Evolutionary conservation across 441 rosid genomes (phyloP).

Genomic region (Aquilaria agallochum): DNA sequence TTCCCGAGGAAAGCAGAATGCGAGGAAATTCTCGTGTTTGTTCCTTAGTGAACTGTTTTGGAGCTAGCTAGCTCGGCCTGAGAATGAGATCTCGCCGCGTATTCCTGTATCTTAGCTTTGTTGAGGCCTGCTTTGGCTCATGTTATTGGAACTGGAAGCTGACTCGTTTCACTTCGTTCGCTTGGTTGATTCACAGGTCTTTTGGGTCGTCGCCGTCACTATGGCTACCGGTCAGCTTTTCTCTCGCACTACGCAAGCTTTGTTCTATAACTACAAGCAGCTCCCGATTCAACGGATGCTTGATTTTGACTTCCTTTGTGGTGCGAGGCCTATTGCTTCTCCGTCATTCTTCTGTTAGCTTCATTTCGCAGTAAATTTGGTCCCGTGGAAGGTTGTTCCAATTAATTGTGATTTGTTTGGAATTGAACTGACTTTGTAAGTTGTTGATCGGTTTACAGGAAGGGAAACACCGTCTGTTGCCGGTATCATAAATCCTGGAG

Average conservation of each 20-base stretch:
- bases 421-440: not conserved
- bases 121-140: constrained; percentile 21
- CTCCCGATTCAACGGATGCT: constrained; percentile 98
- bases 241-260: constrained; percentile 78
- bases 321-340: constrained; percentile 26
- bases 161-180: too few relatives aligned
- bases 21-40: constrained; percentile 14
- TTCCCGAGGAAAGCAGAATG: not conserved
- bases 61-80: constrained; percentile 1
- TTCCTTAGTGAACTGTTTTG: constrained; percentile 8
- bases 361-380: not conserved
- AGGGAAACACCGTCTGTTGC: constrained; percentile 97
- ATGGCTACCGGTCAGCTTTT: constrained; percentile 97
- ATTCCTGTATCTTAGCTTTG: not conserved
- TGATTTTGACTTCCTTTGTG: constrained; percentile 97
- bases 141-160: not conserved
- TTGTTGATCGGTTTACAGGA: constrained; percentile 32
- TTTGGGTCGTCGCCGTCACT: constrained; percentile 14
- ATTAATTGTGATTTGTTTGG: not conserved
- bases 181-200: constrained; percentile 20
- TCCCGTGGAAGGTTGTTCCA: not conserved
- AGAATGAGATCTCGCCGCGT: constrained; percentile 16
- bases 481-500: constrained; percentile 87
- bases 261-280: constrained; percentile 93
- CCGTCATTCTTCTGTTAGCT: not conserved